phyloP scores from a whole-genome alignment of 495 filamentous ascomycete species.

The Hypoxylon crocopeplum region DNA sequence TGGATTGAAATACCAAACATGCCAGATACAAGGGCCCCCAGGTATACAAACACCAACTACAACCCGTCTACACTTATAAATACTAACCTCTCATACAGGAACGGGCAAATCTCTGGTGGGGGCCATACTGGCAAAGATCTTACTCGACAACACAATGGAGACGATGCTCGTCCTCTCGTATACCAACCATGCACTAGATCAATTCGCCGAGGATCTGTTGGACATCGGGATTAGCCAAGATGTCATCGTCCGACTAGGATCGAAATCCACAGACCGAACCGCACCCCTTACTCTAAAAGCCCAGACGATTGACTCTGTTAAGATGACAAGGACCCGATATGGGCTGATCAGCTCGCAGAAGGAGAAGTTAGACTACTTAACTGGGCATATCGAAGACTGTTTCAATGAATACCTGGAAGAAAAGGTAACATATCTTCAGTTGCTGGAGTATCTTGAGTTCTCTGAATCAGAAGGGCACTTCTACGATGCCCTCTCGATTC shows the following conservation, averaged over 20 bases:
- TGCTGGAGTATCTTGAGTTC: constrained; percentile 74
- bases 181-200: constrained; percentile 79
- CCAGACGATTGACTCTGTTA: constrained; percentile 40
- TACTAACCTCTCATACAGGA: constrained; percentile 51
- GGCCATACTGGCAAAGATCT: constrained; percentile 65
- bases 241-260: constrained; percentile 72
- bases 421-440: constrained; percentile 18
- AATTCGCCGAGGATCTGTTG: constrained; percentile 74
- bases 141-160: constrained; percentile 59
- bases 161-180: constrained; percentile 67
- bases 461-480: constrained; percentile 57
- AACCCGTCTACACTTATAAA: not conserved
- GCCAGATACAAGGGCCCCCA: constrained; percentile 78
- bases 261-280: constrained; percentile 63
- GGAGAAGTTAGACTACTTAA: constrained; percentile 29
- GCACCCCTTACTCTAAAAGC: constrained; percentile 53
- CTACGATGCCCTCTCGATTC: constrained; percentile 63
- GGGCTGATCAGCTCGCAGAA: constrained; percentile 50
- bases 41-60: constrained; percentile 51
- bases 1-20: constrained; percentile 62
- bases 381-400: constrained; percentile 9
- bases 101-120: constrained; percentile 86
- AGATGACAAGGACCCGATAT: constrained; percentile 39
- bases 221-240: constrained; percentile 62
- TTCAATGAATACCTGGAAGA: constrained; percentile 11